Evolutionary conservation across 148 eudicot species (phyloP).

Genomic region (Spergularia marina): DNA sequence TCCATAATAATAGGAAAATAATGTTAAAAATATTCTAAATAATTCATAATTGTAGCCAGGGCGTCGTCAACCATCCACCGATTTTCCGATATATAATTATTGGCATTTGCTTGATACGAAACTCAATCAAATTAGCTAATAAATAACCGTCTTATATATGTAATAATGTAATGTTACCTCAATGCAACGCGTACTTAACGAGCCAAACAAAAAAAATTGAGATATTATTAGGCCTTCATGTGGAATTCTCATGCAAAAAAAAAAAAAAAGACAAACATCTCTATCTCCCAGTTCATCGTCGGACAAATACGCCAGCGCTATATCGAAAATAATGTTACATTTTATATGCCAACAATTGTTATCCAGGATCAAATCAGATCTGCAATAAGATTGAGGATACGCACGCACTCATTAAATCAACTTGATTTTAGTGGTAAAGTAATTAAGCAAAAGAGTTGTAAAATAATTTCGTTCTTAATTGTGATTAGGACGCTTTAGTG

Average conservation of each 20-base stretch:
- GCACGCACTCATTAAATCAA: background rate
- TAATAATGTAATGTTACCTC: too few species aligned
- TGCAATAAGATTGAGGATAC: constrained; percentile 7
- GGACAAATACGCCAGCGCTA: background rate
- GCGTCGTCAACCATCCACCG: background rate
- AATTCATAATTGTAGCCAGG: background rate
- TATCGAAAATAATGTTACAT: background rate
- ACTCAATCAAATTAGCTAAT: too few species aligned
- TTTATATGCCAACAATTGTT: background rate
- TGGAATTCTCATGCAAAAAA: background rate
- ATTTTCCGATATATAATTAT: too few species aligned
- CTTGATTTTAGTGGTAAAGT: background rate
- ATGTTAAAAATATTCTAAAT: background rate
- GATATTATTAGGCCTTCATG: too few species aligned
- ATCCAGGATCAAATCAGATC: constrained; percentile 9
- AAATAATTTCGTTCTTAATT: background rate
- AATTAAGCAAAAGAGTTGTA: background rate
- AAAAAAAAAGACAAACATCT: background rate
- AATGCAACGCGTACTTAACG: too few species aligned
- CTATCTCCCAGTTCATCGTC: background rate
- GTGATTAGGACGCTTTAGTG: background rate
- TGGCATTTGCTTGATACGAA: too few species aligned
- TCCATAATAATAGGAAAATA: too few species aligned
- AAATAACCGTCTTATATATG: too few species aligned
- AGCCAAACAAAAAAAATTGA: too few species aligned